Percentiles rank a stretch among this genome's conserved stretches.
phyloP scores from a whole-genome alignment of 306 rosid species.

The Dryas alaskensis region DNA sequence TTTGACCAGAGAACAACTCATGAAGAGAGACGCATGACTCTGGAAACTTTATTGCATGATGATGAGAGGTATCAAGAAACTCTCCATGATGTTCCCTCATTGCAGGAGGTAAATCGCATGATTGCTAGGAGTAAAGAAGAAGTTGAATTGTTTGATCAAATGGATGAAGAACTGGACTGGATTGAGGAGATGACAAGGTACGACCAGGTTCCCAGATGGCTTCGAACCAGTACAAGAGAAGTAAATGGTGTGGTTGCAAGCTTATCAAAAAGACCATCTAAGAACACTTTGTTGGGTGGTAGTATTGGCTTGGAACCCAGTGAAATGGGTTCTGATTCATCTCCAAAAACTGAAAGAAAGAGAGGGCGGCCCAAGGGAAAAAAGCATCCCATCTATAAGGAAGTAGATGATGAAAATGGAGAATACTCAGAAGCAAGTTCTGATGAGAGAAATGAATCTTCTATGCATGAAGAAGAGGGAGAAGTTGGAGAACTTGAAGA shows the following conservation, averaged over 20 bases:
- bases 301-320: conserved; percentile 49
- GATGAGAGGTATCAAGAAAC: conserved; percentile 97
- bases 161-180: conserved; percentile 98
- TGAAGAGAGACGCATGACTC: conserved; percentile 91
- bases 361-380: conserved; percentile 83
- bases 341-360: conserved; percentile 65
- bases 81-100: conserved; percentile 89
- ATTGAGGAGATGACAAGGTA: conserved; percentile 74
- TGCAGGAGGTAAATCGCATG: conserved; percentile 96
- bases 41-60: conserved; percentile 92
- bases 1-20: conserved; percentile 98
- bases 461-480: conserved; percentile 85
- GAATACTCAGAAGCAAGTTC: conserved; percentile 88
- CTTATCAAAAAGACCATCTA: conserved; percentile 73
- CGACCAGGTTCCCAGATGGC: conserved; percentile 91
- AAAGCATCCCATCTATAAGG: conserved; percentile 70
- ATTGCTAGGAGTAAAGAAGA: conserved; percentile 92
- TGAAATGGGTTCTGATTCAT: conserved; percentile 71
- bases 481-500: conserved; percentile 85
- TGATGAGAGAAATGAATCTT: conserved; percentile 75
- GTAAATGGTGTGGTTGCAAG: conserved; percentile 71
- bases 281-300: conserved; percentile 55
- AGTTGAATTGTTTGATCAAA: conserved; percentile 85
- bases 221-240: conserved; percentile 75
- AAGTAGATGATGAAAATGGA: conserved; percentile 77